These are phyloP conservation scores for Suillus occidentalis DNA, from an alignment of 768 basidiomycete species.

Conservation along the genomic window DNA sequence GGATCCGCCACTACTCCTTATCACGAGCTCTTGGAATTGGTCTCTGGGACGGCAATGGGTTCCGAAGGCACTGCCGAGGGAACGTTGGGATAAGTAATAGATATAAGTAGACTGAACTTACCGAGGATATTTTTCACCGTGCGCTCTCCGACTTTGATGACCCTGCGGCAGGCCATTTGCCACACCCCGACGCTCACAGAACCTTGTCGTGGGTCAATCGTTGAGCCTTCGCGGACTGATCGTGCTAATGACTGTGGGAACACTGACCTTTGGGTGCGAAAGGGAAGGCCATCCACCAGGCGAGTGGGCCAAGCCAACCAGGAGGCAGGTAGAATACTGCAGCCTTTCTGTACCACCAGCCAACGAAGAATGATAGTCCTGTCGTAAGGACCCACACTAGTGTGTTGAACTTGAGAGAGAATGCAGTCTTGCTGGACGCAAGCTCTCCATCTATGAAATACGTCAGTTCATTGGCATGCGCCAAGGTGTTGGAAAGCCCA, in stretches of 20 bases:
- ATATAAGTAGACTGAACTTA: constrained; percentile 20
- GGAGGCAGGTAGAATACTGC: constrained; percentile 92
- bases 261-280: constrained; percentile 82
- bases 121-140: constrained; percentile 63
- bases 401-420: constrained; percentile 70
- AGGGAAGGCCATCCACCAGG: constrained; percentile 87
- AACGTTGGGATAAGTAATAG: constrained; percentile 4
- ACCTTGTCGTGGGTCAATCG: constrained; percentile 44
- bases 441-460: constrained; percentile 62
- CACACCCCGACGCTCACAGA: constrained; percentile 92
- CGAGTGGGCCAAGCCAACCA: constrained; percentile 87
- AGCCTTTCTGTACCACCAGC: constrained; percentile 89
- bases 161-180: constrained; percentile 91
- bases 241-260: neutral
- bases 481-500: constrained; percentile 16
- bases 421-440: constrained; percentile 55
- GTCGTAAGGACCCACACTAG: constrained; percentile 84
- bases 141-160: constrained; percentile 75
- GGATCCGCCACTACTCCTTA: constrained; percentile 14
- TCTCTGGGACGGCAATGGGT: constrained; percentile 17
- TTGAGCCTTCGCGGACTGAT: constrained; percentile 3
- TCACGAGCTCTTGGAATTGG: constrained; percentile 17
- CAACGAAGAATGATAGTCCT: constrained; percentile 78
- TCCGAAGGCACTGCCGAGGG: constrained; percentile 18
- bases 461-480: constrained; percentile 3